phyloP scores from a whole-genome alignment of 768 basidiomycete genomes.

The Austroboletus eburneus region DNA sequence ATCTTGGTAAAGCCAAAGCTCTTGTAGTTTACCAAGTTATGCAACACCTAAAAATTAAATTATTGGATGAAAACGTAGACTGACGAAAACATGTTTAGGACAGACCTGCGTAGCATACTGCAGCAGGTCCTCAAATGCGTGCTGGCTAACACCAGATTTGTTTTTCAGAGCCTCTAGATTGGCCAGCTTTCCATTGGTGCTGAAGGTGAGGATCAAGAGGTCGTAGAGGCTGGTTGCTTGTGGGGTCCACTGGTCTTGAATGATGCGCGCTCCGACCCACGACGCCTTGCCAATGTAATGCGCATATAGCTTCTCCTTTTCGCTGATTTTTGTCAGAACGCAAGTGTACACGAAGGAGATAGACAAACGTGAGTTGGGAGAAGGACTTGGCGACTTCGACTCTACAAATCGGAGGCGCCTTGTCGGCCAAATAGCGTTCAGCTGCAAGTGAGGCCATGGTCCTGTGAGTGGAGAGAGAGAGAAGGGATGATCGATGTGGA shows the following conservation, averaged over 20 bases:
- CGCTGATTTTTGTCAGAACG: constrained; percentile 35
- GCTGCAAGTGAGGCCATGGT: constrained; percentile 35
- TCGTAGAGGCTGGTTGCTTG: constrained; percentile 66
- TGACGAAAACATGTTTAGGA: background rate
- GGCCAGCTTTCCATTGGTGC: constrained; percentile 51
- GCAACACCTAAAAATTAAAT: constrained; percentile 32
- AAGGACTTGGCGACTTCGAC: constrained; percentile 69
- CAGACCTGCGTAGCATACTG: constrained; percentile 71
- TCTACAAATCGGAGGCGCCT: constrained; percentile 68
- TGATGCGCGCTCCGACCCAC: constrained; percentile 83
- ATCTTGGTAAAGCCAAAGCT: constrained; percentile 86
- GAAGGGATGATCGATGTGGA: constrained; percentile 12
- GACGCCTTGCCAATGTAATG: constrained; percentile 68
- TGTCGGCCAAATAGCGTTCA: constrained; percentile 74
- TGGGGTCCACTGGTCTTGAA: constrained; percentile 80
- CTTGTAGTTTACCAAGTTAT: constrained; percentile 62
- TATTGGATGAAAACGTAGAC: background rate
- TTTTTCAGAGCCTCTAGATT: constrained; percentile 52
- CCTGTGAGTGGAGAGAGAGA: constrained; percentile 2
- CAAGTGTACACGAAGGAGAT: background rate
- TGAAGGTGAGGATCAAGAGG: constrained; percentile 66
- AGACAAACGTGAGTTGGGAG: constrained; percentile 54
- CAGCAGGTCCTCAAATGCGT: constrained; percentile 66
- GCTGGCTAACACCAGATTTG: constrained; percentile 47
- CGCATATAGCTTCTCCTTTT: constrained; percentile 74